Conservation (phyloP, 768 basidiomycete genomes). For the Podaxis sp. region DNA sequence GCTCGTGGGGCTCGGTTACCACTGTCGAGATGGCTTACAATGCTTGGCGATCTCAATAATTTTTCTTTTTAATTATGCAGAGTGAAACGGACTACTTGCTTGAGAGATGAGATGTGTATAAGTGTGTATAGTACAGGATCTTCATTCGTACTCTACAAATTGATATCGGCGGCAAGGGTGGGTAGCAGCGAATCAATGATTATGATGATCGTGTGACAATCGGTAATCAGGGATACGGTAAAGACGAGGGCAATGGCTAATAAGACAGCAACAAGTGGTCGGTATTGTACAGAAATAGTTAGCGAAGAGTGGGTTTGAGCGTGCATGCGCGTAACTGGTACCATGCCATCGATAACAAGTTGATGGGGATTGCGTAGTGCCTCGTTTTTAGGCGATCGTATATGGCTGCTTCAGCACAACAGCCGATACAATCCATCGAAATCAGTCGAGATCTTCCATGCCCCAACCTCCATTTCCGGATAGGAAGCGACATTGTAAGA, state of each 20-base stretch:
- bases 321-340: slow-evolving; percentile 8
- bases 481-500: slow-evolving; percentile 80
- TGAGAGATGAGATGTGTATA: background rate
- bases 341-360: slow-evolving; percentile 19
- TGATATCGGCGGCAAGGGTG: slow-evolving; percentile 2
- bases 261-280: slow-evolving; percentile 12
- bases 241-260: slow-evolving; percentile 4
- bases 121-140: background rate
- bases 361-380: slow-evolving; percentile 3
- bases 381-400: slow-evolving; percentile 16
- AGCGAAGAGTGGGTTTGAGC: slow-evolving; percentile 1
- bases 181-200: slow-evolving; percentile 1
- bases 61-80: background rate
- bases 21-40: background rate
- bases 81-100: background rate
- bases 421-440: background rate
- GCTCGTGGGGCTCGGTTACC: background rate
- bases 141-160: slow-evolving; percentile 18
- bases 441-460: slow-evolving; percentile 24
- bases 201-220: slow-evolving; percentile 13
- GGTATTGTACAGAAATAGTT: slow-evolving; percentile 14
- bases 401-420: slow-evolving; percentile 1
- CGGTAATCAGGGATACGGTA: background rate
- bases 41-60: too few relatives aligned
- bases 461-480: slow-evolving; percentile 77